Evolutionary conservation across 2,329 filamentous ascomycete genomes (phyloP), one percentile per base, ranked within the genome.

Genomic region (Rhinocladiella similis): DNA sequence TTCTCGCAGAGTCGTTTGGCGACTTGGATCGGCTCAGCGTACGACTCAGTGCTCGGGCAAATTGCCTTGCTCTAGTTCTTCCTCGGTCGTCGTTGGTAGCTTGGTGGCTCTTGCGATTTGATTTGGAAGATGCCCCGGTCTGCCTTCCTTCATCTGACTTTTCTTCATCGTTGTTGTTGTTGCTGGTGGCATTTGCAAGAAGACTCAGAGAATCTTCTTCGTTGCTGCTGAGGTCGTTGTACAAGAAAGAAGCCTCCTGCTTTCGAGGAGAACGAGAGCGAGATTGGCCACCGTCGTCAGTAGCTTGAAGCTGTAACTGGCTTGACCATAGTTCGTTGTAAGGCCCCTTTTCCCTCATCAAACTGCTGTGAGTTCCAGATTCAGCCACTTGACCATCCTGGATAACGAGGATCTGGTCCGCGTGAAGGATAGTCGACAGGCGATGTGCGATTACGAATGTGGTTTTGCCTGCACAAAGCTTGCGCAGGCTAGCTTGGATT

Each of bases 291-390:
- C 35, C 16, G n/a, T 33, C n/a, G 12, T 47, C 55, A 9, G 48
- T 38, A 39, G 42, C 46, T 25, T 57, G 50, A 5, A 62, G 43
- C 22, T 62, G 56, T 14, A 63, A 33, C 46, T 87, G 84, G 65
- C 84, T 85, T 3, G 81, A 81, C 86, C 86, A 89, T 29, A 89
- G 71, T 50, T 83, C 80, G 20, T 80, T 79, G 63, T 88, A 89
- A 71, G 82, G 80, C 2, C 86, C 85, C 2, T 53, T 47, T n/a
- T 76, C 72, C 10, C 74, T 70, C 47, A 89, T 75, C 18, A 89
- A 72, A 19, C 83, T 78, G 5, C 81, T 76, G 56, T 89, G 86
- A 38, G 71, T 80, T 7, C 86, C 86, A 62, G 83, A 77, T 66
- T 89, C 85, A n/a, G 83, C 75, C 47, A 89, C 78, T 61, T 80